Evolutionary conservation across 2,329 filamentous ascomycete species (phyloP).

Genomic region (Fonsecaea erecta): DNA sequence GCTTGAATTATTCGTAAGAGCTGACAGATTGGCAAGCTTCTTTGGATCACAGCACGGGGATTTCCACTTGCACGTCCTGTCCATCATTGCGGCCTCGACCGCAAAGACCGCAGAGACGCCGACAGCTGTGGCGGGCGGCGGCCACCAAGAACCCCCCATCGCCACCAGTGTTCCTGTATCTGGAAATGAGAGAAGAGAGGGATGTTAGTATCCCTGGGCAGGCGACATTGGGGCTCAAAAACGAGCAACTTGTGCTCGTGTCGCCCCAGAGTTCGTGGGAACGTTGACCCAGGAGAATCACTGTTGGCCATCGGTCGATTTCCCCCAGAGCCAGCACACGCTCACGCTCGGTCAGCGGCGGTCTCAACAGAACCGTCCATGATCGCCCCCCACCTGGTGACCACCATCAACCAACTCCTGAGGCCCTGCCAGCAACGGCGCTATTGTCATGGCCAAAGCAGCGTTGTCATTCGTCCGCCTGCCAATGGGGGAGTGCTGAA

Average conservation of each 20-base stretch:
- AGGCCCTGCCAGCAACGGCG: background rate
- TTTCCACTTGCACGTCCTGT: slow-evolving; percentile 50
- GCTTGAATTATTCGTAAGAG: slow-evolving; percentile 23
- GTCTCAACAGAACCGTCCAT: background rate
- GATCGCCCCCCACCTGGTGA: background rate
- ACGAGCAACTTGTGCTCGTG: background rate
- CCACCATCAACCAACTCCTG: background rate
- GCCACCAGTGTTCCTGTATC: background rate
- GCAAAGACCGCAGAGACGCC: slow-evolving; percentile 10
- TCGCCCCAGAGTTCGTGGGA: slow-evolving; percentile 1
- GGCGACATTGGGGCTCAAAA: background rate
- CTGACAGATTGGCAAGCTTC: slow-evolving; percentile 59
- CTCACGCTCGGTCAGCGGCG: background rate
- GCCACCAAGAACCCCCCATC: background rate
- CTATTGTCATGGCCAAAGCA: background rate
- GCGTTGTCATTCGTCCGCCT: background rate
- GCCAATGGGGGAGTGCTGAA: slow-evolving; percentile 7
- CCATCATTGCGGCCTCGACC: slow-evolving; percentile 17
- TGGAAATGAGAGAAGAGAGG: slow-evolving; percentile 5
- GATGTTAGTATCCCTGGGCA: background rate
- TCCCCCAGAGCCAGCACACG: background rate
- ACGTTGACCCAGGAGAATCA: background rate
- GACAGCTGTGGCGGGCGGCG: slow-evolving; percentile 2
- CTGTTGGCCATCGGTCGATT: slow-evolving; percentile 7
- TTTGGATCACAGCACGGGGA: slow-evolving; percentile 74